Percentiles rank a stretch among this genome's conserved stretches.
Evolutionary conservation across 768 basidiomycete species (phyloP).

Genomic region (Austroboletus festivus): DNA sequence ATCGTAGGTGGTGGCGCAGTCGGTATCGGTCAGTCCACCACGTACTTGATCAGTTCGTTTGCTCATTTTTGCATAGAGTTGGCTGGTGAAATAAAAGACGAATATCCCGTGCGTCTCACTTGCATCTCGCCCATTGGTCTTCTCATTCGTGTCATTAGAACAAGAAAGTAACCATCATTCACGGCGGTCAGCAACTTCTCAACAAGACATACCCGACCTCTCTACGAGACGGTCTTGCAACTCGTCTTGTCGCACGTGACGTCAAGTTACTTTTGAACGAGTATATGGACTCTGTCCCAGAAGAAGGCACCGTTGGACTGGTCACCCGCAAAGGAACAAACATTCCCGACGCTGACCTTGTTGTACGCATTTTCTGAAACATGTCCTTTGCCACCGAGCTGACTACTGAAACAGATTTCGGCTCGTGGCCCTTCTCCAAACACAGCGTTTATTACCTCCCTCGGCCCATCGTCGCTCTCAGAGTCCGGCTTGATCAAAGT

Average conservation of each 20-base stretch:
- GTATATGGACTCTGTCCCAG: slow-evolving; percentile 44
- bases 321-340: slow-evolving; percentile 49
- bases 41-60: neutral
- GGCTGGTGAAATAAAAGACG: slow-evolving; percentile 44
- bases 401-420: slow-evolving; percentile 18
- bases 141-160: slow-evolving; percentile 18
- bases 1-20: slow-evolving; percentile 58
- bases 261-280: slow-evolving; percentile 54
- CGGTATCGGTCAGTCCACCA: slow-evolving; percentile 40
- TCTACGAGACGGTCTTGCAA: slow-evolving; percentile 47
- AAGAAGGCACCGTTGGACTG: slow-evolving; percentile 36
- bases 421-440: slow-evolving; percentile 42
- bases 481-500: slow-evolving; percentile 48
- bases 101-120: slow-evolving; percentile 34
- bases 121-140: neutral
- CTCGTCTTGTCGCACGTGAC: slow-evolving; percentile 40
- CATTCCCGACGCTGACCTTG: slow-evolving; percentile 50
- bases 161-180: slow-evolving; percentile 60
- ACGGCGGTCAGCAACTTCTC: slow-evolving; percentile 49
- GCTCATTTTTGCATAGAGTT: slow-evolving; percentile 31
- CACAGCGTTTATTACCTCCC: slow-evolving; percentile 50
- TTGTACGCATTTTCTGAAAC: slow-evolving; percentile 39
- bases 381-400: neutral
- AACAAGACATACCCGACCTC: slow-evolving; percentile 53
- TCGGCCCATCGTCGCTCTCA: slow-evolving; percentile 37